Evolutionary conservation across 495 filamentous ascomycete genomes (phyloP).

Genomic region (Neurospora tetraspora): DNA sequence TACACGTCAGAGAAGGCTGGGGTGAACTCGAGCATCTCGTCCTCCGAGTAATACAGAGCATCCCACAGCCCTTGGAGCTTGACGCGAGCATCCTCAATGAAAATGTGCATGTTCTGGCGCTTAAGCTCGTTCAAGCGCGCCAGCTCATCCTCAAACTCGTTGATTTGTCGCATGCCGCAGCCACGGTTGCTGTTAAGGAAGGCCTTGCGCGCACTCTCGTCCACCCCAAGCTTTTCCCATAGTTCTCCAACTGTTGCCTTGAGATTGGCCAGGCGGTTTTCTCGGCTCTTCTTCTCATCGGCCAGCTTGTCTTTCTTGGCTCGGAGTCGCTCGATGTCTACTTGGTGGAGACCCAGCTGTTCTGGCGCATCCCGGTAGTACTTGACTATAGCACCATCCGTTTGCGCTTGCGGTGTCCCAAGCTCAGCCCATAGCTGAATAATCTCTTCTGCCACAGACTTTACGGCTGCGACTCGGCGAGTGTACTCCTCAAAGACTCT

Average conservation of each 20-base stretch:
- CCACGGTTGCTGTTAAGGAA: slow-evolving; percentile 64
- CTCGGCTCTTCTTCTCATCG: slow-evolving; percentile 90
- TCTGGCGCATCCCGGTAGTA: slow-evolving; percentile 82
- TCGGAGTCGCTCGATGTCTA: slow-evolving; percentile 66
- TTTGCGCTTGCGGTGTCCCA: slow-evolving; percentile 83
- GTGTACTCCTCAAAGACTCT: slow-evolving; percentile 93
- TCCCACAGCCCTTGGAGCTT: slow-evolving; percentile 94
- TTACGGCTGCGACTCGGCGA: slow-evolving; percentile 65
- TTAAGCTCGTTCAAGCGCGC: slow-evolving; percentile 82
- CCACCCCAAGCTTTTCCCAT: slow-evolving; percentile 81
- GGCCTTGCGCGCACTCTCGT: slow-evolving; percentile 68
- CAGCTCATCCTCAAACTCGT: slow-evolving; percentile 89
- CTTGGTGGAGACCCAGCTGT: slow-evolving; percentile 81
- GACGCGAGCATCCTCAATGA: slow-evolving; percentile 86
- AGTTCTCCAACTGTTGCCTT: slow-evolving; percentile 63
- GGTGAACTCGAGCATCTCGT: slow-evolving; percentile 95
- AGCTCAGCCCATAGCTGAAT: slow-evolving; percentile 94
- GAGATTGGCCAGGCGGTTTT: slow-evolving; percentile 70
- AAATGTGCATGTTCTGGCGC: slow-evolving; percentile 85
- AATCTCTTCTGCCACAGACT: slow-evolving; percentile 66
- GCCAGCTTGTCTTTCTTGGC: slow-evolving; percentile 68
- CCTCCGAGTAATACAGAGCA: slow-evolving; percentile 83
- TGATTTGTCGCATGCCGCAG: slow-evolving; percentile 77
- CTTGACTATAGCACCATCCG: slow-evolving; percentile 78
- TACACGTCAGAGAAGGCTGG: slow-evolving; percentile 84